Evolutionary conservation across 2,329 filamentous ascomycete genomes (phyloP), one percentile per base, ranked within the genome.

Genomic region (Colletotrichum limetticola): DNA sequence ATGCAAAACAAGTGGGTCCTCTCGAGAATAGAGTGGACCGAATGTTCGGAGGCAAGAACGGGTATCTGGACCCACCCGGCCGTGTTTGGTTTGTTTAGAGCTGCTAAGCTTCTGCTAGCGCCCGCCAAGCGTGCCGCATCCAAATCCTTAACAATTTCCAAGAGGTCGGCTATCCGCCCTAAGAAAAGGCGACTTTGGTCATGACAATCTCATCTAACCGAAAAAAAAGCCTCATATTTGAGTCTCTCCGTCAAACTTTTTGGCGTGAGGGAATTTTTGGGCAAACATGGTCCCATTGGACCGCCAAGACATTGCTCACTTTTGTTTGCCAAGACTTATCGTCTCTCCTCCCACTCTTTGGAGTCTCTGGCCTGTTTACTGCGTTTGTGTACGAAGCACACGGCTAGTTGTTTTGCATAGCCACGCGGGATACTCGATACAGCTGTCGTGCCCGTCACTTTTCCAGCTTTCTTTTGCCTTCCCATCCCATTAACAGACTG

Each of bases 21-120:
- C 14, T 9, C 7, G 37, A 19, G 14, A 6, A 42, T 19, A 42
- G 19, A 42, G 16, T 42, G 37, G 37, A 19, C 0, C 37, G 1
- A 1, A 19, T 1, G 16, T 42, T 19, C 59, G 37, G 32, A 42
- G 26, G 28, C 32, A n/a, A n/a, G 53, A 37, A 53, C 49, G 26
- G 37, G 42, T 12, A 11, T 1, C 42, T 5, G 53, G 26, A 16
- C 26, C 58, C 49, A 35, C 46, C 49, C 57, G 14, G 19, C 26
- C 53, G 66, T 64, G 66, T 72, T 70, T 66, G 71, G 71, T 42
- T 70, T 72, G 71, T 72, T 72, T 70, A 72, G 60, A 26, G 71
- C 66, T 72, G 71, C 71, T 72, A 72, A 72, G 71, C 71, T 72
- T 72, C 66, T 72, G 71, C 71, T 72, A 72, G 66, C 66, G 55